phyloP scores from a whole-genome alignment of 2,329 filamentous ascomycete species.

The Cephalotrichum gorgonifer region DNA sequence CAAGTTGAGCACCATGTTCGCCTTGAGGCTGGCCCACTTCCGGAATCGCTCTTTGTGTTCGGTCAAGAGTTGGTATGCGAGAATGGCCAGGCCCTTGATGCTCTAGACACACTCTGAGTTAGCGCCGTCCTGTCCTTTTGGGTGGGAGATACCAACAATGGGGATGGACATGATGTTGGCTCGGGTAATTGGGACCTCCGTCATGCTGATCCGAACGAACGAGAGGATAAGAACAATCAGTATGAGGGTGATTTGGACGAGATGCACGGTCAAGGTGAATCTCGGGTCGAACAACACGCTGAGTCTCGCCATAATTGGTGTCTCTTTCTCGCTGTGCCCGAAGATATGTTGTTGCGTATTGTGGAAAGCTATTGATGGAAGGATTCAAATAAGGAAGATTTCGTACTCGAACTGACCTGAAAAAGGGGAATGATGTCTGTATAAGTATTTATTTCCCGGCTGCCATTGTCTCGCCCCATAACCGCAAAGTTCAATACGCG shows the following conservation, averaged over 20 bases:
- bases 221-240: background rate
- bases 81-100: slow-evolving; percentile 27
- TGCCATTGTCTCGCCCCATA: too few relatives aligned
- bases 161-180: background rate
- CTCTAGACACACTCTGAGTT: slow-evolving; percentile 11
- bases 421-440: too few relatives aligned
- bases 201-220: background rate
- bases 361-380: too few relatives aligned
- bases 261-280: background rate
- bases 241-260: background rate
- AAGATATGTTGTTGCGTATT: too few relatives aligned
- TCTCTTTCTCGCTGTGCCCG: too few relatives aligned
- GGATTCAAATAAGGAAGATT: too few relatives aligned
- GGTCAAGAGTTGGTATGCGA: slow-evolving; percentile 27
- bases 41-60: slow-evolving; percentile 20
- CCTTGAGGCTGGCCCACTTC: slow-evolving; percentile 27
- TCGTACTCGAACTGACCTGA: too few relatives aligned
- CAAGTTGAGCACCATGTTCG: slow-evolving; percentile 26
- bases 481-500: too few relatives aligned
- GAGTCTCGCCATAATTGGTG: background rate
- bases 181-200: background rate
- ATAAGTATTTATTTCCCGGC: too few relatives aligned
- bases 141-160: background rate
- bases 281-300: background rate
- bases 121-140: too few relatives aligned